Conservation (phyloP, 331 rosid species). For the Pyracantha coccinea region DNA sequence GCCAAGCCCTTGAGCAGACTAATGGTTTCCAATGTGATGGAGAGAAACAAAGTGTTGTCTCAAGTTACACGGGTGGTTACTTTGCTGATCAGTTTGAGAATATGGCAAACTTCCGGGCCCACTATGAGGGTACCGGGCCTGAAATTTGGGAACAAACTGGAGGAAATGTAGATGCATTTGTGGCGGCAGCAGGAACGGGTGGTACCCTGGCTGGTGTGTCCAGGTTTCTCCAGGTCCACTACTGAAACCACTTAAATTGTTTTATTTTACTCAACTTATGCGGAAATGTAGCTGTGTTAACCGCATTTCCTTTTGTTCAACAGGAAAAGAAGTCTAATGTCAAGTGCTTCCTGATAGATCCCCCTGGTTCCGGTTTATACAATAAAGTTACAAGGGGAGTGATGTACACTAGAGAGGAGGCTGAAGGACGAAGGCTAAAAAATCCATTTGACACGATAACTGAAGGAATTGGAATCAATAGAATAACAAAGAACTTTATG, state of each 20-base stretch:
- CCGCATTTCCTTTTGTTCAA: constrained; percentile 1
- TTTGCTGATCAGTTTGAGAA: constrained; percentile 96
- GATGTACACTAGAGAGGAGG: constrained; percentile 89
- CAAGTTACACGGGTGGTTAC: constrained; percentile 64
- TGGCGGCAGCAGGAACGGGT: constrained; percentile 94
- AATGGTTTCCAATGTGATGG: constrained; percentile 34
- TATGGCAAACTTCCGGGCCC: constrained; percentile 80
- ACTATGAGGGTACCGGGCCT: constrained; percentile 85
- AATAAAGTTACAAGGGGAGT: constrained; percentile 91
- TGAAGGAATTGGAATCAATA: constrained; percentile 91
- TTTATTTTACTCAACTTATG: background rate
- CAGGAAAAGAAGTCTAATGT: constrained; percentile 76
- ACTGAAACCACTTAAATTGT: background rate
- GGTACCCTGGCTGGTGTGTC: constrained; percentile 92
- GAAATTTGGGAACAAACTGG: constrained; percentile 88
- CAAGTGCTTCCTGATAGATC: constrained; percentile 77
- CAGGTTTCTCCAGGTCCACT: constrained; percentile 60
- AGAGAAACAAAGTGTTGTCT: constrained; percentile 13
- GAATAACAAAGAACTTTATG: constrained; percentile 65
- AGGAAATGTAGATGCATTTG: constrained; percentile 67
- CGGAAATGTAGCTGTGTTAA: constrained; percentile 5
- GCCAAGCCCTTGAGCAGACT: constrained; percentile 14
- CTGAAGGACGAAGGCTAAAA: constrained; percentile 82
- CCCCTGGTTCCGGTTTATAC: constrained; percentile 93
- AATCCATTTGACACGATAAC: constrained; percentile 95